Conservation (phyloP, 805 yeast genomes). For the Cyberlindnera meyerae region DNA sequence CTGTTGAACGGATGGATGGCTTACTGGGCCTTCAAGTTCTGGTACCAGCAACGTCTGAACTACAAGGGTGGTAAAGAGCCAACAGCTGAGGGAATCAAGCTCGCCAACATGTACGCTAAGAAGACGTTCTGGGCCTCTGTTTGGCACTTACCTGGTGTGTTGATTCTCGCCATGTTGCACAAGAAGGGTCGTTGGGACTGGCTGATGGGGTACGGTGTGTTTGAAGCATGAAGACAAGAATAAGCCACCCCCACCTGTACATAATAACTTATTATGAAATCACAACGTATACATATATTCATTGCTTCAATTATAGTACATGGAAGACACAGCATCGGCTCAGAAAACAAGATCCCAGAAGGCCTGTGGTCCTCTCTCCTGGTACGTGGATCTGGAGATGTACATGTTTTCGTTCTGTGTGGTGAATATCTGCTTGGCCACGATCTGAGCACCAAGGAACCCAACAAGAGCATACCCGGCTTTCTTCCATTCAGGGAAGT, state of each 20-base stretch:
- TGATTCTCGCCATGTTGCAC: slow-evolving; percentile 89
- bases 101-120: slow-evolving; percentile 69
- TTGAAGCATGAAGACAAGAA: slow-evolving; percentile 1
- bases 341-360: slow-evolving; percentile 61
- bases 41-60: slow-evolving; percentile 73
- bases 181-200: slow-evolving; percentile 95
- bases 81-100: slow-evolving; percentile 49
- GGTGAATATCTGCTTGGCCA: slow-evolving; percentile 78
- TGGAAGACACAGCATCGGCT: background rate
- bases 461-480: slow-evolving; percentile 69
- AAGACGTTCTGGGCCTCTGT: slow-evolving; percentile 92
- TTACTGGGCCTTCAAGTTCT: slow-evolving; percentile 72
- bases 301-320: too few relatives aligned
- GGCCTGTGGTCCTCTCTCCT: slow-evolving; percentile 74
- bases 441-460: slow-evolving; percentile 83
- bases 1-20: slow-evolving; percentile 83
- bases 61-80: slow-evolving; percentile 39
- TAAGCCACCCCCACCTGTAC: too few relatives aligned
- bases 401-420: slow-evolving; percentile 56
- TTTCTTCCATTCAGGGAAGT: slow-evolving; percentile 92
- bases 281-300: too few relatives aligned
- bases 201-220: slow-evolving; percentile 33
- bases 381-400: slow-evolving; percentile 64
- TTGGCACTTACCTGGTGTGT: slow-evolving; percentile 85
- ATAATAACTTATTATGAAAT: too few relatives aligned